Conservation (phyloP, 2,329 filamentous ascomycete genomes). For the Pseudocercospora fijiensis region DNA sequence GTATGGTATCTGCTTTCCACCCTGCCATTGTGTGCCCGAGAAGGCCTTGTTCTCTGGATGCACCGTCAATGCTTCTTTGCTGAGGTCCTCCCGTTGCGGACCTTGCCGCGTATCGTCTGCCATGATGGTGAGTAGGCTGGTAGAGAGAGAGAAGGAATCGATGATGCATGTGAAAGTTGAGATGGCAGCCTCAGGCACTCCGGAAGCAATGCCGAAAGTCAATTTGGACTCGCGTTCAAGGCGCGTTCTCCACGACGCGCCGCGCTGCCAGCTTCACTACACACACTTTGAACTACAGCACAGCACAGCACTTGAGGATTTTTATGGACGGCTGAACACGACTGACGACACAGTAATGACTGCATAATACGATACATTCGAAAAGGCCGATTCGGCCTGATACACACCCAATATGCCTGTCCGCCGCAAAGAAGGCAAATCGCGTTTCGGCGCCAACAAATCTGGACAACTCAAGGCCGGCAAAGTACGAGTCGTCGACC, state of each 20-base stretch:
- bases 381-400: not conserved
- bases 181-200: not conserved
- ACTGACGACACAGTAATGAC: constrained; percentile 1
- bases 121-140: constrained; percentile 37
- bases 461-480: constrained; percentile 30
- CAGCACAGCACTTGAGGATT: not conserved
- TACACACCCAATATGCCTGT: constrained; percentile 43
- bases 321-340: not conserved
- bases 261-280: not conserved
- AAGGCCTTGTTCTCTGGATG: constrained; percentile 37
- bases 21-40: constrained; percentile 39
- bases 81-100: constrained; percentile 28
- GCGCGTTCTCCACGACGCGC: not conserved
- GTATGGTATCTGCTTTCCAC: constrained; percentile 27
- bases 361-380: not conserved
- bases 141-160: not conserved
- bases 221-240: not conserved
- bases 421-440: constrained; percentile 42
- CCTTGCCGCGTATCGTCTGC: constrained; percentile 47
- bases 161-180: constrained; percentile 15
- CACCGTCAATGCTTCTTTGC: constrained; percentile 35
- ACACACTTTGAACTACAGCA: not conserved
- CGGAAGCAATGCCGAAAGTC: not conserved
- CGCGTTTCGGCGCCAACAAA: constrained; percentile 43
- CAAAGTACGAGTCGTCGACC: constrained; percentile 66